Percentiles rank a stretch among this genome's conserved stretches.
Evolutionary conservation across 2,329 filamentous ascomycete genomes (phyloP).

Genomic region (Curvularia sp.): DNA sequence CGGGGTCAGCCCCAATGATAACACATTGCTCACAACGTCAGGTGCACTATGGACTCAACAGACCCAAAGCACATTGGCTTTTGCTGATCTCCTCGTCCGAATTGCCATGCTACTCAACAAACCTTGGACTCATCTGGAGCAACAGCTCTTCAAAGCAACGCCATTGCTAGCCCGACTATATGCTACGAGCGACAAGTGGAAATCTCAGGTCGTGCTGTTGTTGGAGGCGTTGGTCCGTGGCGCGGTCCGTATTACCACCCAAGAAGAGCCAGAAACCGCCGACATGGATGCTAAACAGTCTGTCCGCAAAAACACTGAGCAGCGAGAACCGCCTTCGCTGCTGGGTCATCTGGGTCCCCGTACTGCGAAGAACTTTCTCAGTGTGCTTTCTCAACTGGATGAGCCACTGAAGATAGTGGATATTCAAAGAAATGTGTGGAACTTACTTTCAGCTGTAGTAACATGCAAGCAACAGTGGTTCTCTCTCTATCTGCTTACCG

Average conservation of each 20-base stretch:
- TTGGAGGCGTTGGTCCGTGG: constrained; percentile 76
- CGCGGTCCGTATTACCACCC: constrained; percentile 65
- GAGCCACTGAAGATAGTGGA: constrained; percentile 72
- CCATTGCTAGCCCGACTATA: constrained; percentile 80
- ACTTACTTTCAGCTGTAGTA: constrained; percentile 83
- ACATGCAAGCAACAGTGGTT: constrained; percentile 95
- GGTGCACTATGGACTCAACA: constrained; percentile 62
- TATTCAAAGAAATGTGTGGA: constrained; percentile 78
- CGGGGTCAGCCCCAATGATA: constrained; percentile 47
- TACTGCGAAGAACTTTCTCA: constrained; percentile 83
- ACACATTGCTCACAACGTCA: constrained; percentile 56
- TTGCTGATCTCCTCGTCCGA: constrained; percentile 74
- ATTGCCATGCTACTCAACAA: constrained; percentile 70
- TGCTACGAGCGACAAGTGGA: constrained; percentile 71
- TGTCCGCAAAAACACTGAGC: constrained; percentile 11
- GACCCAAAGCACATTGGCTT: constrained; percentile 67
- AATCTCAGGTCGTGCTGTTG: constrained; percentile 69
- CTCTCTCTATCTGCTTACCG: constrained; percentile 89
- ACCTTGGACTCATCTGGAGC: constrained; percentile 72
- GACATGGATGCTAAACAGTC: constrained; percentile 14
- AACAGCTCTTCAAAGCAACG: constrained; percentile 80
- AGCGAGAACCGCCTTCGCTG: constrained; percentile 82
- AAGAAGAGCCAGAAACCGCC: constrained; percentile 18
- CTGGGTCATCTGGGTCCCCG: constrained; percentile 86
- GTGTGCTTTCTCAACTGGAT: constrained; percentile 77